phyloP scores from a whole-genome alignment of 306 rosid species.

The Mimosa pudica region DNA sequence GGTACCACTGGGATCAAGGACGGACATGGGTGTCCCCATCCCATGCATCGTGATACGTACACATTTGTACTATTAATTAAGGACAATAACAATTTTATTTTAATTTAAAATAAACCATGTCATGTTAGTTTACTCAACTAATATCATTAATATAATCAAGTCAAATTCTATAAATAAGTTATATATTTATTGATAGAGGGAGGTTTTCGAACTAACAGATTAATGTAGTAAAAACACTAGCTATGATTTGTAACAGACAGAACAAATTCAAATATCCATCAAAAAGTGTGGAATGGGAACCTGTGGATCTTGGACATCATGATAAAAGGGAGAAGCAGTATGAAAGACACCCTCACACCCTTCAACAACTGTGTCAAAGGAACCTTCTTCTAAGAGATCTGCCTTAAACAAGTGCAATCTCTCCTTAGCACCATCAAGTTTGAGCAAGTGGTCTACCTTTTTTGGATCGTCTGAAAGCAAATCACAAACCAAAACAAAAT shows the following conservation, averaged over 20 bases:
- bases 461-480: constrained; percentile 7
- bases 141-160: too few relatives aligned
- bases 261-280: neutral
- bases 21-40: too few relatives aligned
- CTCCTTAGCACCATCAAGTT: constrained; percentile 24
- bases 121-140: too few relatives aligned
- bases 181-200: too few relatives aligned
- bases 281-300: neutral
- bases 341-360: constrained; percentile 24
- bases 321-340: constrained; percentile 14
- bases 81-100: too few relatives aligned
- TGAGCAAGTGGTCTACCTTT: constrained; percentile 15
- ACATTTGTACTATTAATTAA: too few relatives aligned
- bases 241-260: neutral
- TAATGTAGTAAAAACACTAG: neutral
- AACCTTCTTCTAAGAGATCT: constrained; percentile 12
- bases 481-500: neutral
- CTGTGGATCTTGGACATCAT: constrained; percentile 12
- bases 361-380: constrained; percentile 13
- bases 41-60: too few relatives aligned
- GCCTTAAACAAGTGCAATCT: neutral
- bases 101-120: too few relatives aligned
- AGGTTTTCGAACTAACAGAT: too few relatives aligned
- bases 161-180: too few relatives aligned
- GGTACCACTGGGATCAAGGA: too few relatives aligned